Percentiles rank a stretch among this genome's conserved stretches.
Conservation (phyloP, 106 monocot genomes). For the Platanthera zijinensis region DNA sequence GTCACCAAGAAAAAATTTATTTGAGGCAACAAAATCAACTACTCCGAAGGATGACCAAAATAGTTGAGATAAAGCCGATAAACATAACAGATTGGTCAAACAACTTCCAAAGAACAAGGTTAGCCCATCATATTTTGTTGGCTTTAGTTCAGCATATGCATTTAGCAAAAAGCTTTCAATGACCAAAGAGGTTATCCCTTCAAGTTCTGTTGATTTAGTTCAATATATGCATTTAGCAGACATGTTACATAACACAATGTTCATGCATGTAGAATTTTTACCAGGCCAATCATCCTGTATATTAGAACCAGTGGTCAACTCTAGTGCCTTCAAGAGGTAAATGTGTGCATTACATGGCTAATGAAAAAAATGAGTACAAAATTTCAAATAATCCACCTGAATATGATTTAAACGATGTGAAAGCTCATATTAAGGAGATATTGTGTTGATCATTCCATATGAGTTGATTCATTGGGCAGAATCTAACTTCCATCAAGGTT, state of each 20-base stretch:
- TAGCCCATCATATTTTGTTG: not conserved
- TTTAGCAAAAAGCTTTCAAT: not conserved
- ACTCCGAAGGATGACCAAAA: not conserved
- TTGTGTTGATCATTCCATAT: too few relatives aligned
- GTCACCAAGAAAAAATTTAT: not conserved
- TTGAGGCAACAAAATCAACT: not conserved
- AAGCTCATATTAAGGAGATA: not conserved
- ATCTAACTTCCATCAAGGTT: too few relatives aligned
- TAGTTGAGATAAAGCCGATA: not conserved
- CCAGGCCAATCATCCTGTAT: too few relatives aligned
- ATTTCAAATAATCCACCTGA: not conserved
- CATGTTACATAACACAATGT: not conserved
- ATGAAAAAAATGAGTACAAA: not conserved
- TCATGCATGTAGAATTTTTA: not conserved
- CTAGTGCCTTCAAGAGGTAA: not conserved
- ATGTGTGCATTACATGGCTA: not conserved
- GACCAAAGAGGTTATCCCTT: not conserved
- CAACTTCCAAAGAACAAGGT: not conserved
- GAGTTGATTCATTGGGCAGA: too few relatives aligned
- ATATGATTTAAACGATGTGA: not conserved
- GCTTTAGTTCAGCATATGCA: not conserved
- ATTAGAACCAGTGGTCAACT: too few relatives aligned
- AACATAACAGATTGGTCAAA: not conserved
- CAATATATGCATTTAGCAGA: not conserved
- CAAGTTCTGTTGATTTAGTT: not conserved